These are phyloP conservation scores for Fusarium sp. DNA, from an alignment of 2,329 filamentous ascomycete species.

Conservation along the genomic window DNA sequence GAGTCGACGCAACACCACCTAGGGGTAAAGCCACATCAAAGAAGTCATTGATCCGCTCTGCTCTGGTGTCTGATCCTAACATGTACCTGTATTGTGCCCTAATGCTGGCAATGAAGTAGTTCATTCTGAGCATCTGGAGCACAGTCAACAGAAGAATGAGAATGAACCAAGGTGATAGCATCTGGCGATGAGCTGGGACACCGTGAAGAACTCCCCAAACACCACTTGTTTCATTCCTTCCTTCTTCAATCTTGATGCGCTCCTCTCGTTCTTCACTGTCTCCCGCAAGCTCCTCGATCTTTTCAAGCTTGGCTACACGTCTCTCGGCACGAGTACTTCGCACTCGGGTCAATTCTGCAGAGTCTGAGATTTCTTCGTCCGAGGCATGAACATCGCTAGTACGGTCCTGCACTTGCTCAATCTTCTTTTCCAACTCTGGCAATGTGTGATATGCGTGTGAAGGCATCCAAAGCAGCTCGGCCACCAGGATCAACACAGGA, in stretches of 20 bases:
- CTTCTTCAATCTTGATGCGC: constrained; percentile 67
- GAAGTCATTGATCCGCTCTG: constrained; percentile 55
- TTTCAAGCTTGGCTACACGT: constrained; percentile 68
- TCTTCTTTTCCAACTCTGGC: constrained; percentile 54
- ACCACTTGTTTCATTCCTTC: constrained; percentile 69
- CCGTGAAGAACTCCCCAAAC: constrained; percentile 82
- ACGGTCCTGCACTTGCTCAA: constrained; percentile 53
- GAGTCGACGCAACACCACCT: constrained; percentile 76
- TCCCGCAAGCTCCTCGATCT: constrained; percentile 74
- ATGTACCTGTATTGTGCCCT: constrained; percentile 78
- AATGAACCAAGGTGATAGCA: constrained; percentile 76
- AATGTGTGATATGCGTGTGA: constrained; percentile 53
- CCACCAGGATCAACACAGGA: constrained; percentile 51
- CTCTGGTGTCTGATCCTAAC: constrained; percentile 61
- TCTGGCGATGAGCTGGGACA: constrained; percentile 71
- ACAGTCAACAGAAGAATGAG: constrained; percentile 76
- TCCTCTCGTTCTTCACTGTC: constrained; percentile 65
- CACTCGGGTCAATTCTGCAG: constrained; percentile 57
- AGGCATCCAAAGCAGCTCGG: constrained; percentile 57
- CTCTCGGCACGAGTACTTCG: constrained; percentile 59
- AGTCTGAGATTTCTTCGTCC: constrained; percentile 65
- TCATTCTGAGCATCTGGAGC: constrained; percentile 74
- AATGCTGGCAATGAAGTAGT: constrained; percentile 77
- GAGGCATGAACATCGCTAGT: constrained; percentile 62
- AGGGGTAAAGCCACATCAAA: constrained; percentile 69